Percentiles rank a stretch among this genome's conserved stretches.
Evolutionary conservation across 73 alveolate genomes (phyloP).

Genomic region (Paramecium sonneborni): DNA sequence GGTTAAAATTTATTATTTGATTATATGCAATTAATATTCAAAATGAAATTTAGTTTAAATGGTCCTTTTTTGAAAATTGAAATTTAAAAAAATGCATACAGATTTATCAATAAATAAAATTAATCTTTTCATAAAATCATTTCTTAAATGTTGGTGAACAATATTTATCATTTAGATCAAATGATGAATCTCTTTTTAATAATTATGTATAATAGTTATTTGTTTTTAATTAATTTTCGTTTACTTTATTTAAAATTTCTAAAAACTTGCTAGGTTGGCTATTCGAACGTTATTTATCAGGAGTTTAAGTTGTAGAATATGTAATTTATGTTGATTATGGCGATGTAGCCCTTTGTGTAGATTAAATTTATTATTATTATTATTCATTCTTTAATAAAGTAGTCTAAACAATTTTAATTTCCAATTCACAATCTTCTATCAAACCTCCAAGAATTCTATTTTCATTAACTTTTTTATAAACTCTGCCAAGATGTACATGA

Average conservation of each 20-base stretch:
- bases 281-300: slow-evolving; percentile 46
- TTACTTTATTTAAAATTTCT: slow-evolving; percentile 41
- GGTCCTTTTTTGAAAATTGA: too few relatives aligned
- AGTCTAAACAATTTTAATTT: slow-evolving; percentile 24
- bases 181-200: slow-evolving; percentile 39
- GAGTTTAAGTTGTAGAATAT: background rate
- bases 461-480: background rate
- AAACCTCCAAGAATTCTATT: slow-evolving; percentile 8
- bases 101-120: background rate
- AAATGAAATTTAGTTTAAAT: too few relatives aligned
- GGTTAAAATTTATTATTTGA: too few relatives aligned
- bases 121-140: background rate
- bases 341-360: background rate
- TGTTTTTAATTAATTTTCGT: slow-evolving; percentile 26
- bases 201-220: background rate
- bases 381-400: background rate
- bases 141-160: slow-evolving; percentile 43
- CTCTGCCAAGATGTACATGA: slow-evolving; percentile 15
- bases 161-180: slow-evolving; percentile 27
- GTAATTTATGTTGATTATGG: slow-evolving; percentile 52
- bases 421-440: slow-evolving; percentile 16
- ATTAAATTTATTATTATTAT: background rate
- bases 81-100: too few relatives aligned
- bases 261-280: slow-evolving; percentile 26
- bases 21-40: too few relatives aligned